Evolutionary conservation across 306 rosid genomes (phyloP).

Genomic region (Arachis stenosperma): DNA sequence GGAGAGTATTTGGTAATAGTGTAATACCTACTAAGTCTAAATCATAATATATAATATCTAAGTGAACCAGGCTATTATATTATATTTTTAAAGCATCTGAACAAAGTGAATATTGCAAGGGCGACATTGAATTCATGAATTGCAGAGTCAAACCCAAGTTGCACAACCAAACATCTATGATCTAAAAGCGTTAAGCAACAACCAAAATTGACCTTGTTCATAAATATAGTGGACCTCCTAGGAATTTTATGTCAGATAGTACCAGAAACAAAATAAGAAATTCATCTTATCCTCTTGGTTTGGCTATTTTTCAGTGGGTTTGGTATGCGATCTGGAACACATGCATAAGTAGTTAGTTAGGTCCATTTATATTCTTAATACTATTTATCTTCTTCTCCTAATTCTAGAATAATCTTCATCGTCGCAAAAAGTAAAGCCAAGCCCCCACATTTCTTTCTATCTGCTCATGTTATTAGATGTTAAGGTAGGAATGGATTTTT

Average conservation of each 20-base stretch:
- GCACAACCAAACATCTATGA: constrained; percentile 1
- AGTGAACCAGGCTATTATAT: no score
- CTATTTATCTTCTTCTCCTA: no score
- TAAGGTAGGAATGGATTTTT: no score
- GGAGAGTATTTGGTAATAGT: no score
- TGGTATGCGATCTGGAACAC: not conserved
- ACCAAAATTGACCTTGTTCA: constrained; percentile 23
- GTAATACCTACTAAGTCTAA: no score
- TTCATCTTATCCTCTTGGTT: not conserved
- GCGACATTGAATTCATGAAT: not conserved
- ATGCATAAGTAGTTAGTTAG: not conserved
- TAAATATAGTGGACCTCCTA: not conserved
- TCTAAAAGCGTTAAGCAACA: not conserved
- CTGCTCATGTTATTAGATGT: no score
- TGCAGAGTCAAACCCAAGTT: constrained; percentile 14
- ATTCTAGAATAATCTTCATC: not conserved
- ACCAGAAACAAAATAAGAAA: not conserved
- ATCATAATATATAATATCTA: no score
- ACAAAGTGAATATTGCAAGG: no score
- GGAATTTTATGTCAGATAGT: not conserved
- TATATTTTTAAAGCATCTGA: no score
- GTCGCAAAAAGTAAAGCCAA: not conserved
- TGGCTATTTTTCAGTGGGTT: not conserved
- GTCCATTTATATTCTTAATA: not conserved
- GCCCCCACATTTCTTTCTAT: no score